phyloP scores from a whole-genome alignment of 495 filamentous ascomycete genomes.

The Entonaema liquescens region DNA sequence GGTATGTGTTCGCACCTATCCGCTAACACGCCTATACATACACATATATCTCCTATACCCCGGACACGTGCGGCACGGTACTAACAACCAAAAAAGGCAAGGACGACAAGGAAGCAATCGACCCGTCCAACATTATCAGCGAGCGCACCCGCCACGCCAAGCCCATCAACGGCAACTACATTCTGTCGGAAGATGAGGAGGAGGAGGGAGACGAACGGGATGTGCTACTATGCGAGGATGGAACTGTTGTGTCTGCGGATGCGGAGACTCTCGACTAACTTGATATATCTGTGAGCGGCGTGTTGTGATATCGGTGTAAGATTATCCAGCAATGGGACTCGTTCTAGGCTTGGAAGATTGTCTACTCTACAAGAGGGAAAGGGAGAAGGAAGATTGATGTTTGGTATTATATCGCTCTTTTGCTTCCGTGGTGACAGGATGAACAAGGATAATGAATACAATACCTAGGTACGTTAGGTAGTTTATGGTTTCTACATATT shows the following conservation, averaged over 20 bases:
- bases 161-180: conserved; percentile 39
- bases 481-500: not conserved
- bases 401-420: not conserved
- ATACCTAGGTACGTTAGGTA: too few relatives aligned
- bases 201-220: conserved; percentile 9
- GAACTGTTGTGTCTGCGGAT: conserved; percentile 10
- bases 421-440: not conserved
- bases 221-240: not conserved
- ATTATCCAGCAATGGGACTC: too few relatives aligned
- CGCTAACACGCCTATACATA: not conserved
- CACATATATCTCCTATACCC: too few relatives aligned
- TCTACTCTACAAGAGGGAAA: not conserved
- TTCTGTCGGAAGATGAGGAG: conserved; percentile 47
- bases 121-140: conserved; percentile 47
- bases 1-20: not conserved
- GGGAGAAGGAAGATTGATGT: not conserved
- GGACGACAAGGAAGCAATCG: conserved; percentile 51
- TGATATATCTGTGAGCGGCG: too few relatives aligned
- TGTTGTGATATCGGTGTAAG: too few relatives aligned
- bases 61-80: too few relatives aligned
- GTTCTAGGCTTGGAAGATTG: not conserved
- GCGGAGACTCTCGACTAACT: not conserved
- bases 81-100: conserved; percentile 28
- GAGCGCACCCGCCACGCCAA: conserved; percentile 47
- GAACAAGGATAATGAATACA: not conserved